Percentiles rank a stretch among this genome's conserved stretches.
Evolutionary conservation across 768 basidiomycete species (phyloP).

Genomic region (Termitomyces sp.): DNA sequence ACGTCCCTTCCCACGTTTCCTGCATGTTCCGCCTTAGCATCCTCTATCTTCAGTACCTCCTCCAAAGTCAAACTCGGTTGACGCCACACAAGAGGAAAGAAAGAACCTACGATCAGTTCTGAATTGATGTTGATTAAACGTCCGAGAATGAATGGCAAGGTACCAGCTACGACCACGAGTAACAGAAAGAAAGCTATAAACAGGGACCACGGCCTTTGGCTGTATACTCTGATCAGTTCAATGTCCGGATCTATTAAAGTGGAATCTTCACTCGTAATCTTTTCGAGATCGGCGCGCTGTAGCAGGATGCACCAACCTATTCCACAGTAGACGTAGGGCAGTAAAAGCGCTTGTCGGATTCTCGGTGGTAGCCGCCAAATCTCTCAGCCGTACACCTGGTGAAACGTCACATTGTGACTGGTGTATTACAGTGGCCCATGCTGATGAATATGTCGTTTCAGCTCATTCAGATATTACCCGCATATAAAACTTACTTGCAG

Average conservation of each 20-base stretch:
- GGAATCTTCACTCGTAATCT: slow-evolving; percentile 30
- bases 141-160: slow-evolving; percentile 30
- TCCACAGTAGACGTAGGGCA: slow-evolving; percentile 30
- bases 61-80: no score
- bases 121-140: slow-evolving; percentile 31
- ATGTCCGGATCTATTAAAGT: neutral
- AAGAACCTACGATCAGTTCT: slow-evolving; percentile 20
- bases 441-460: slow-evolving; percentile 16
- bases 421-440: slow-evolving; percentile 41
- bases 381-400: slow-evolving; percentile 30
- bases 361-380: slow-evolving; percentile 28
- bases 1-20: no score
- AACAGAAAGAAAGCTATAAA: slow-evolving; percentile 31
- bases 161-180: slow-evolving; percentile 21
- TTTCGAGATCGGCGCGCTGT: slow-evolving; percentile 23
- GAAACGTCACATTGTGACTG: slow-evolving; percentile 26
- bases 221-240: slow-evolving; percentile 12
- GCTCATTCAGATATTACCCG: neutral
- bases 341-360: slow-evolving; percentile 24
- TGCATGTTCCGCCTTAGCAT: no score
- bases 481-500: slow-evolving; percentile 26
- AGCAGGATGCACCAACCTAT: slow-evolving; percentile 26
- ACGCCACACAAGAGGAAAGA: neutral
- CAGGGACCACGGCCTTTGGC: slow-evolving; percentile 33
- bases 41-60: no score